Base-by-base conservation (phyloP, 345 rosid species). In the Populus tremula region DNA sequence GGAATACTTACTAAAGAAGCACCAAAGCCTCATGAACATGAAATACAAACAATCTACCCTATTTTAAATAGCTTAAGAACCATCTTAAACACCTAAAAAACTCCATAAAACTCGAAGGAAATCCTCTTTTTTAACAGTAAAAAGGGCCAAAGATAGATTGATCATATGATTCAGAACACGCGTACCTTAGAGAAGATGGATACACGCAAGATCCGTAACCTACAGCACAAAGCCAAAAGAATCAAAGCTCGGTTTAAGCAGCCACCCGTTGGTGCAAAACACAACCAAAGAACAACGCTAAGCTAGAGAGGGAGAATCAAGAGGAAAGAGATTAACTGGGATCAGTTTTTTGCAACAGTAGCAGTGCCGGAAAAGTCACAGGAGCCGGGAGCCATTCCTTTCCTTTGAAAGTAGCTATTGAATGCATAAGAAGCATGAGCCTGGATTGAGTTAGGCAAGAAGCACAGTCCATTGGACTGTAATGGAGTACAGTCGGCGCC, bases 171-270 rank as follows among this genome's bases (percentile, higher is more conserved):
- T 9, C 54, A 20, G 29, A 63, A 13, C n/a, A 47, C 63, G 16
- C 76, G 16, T 85, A 92, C 97, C 97, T 86, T 35, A 77, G 38
- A 72, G 93, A 91, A 75, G 87, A 82, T 70, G 97, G 97, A 75
- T 89, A 92, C 64, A 89, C 87, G 69, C 97, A 92, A 75, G 97
- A 92, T 85, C 94, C 97, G 80, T 90, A 91, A 76, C 97, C 97
- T 92, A 49, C 71, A 81, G 0, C 71, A 77, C 66, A 81, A 10
- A 80, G 54, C 25, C 36, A 54, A 72, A 25, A 4, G 53, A 17
- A 29, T 35, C 78, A 50, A 11, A 23, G 6, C 56, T 47, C 36
- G 53, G 8, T 39, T 31, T 27, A 41, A 25, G 27, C 56, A 31
- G 8, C 0, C 31, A 78, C n/a, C 0, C 6, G 21, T 4, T 7